Percentiles rank a stretch among this genome's conserved stretches.
Evolutionary conservation across 805 yeast genomes (phyloP).

Genomic region (Candida succiphila): DNA sequence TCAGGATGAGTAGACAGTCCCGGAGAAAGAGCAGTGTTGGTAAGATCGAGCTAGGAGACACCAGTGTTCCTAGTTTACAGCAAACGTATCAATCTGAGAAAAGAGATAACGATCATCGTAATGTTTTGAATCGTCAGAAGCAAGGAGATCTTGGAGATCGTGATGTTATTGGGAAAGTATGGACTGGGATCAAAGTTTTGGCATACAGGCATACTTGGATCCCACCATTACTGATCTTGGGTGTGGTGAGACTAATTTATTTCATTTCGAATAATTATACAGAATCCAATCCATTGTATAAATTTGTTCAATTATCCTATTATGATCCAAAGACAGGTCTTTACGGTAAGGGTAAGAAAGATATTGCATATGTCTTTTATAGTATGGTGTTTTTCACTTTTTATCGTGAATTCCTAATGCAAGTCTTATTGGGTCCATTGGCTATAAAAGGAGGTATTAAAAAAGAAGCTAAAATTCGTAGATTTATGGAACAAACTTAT

Average conservation of each 20-base stretch:
- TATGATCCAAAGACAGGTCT: conserved; percentile 44
- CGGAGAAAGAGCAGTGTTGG: too few relatives aligned
- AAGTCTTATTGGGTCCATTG: conserved; percentile 62
- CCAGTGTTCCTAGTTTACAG: conserved; percentile 52
- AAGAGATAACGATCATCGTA: conserved; percentile 17
- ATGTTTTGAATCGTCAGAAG: conserved; percentile 16
- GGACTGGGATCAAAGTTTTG: conserved; percentile 50
- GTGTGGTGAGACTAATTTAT: conserved; percentile 31
- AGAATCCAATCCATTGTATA: conserved; percentile 48
- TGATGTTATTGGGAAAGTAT: conserved; percentile 36
- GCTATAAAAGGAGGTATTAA: conserved; percentile 45
- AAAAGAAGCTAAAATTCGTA: conserved; percentile 46
- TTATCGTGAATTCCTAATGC: conserved; percentile 86
- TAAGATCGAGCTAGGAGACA: conserved; percentile 65
- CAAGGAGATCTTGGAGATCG: conserved; percentile 5
- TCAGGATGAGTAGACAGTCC: too few relatives aligned
- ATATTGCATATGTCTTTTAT: conserved; percentile 67
- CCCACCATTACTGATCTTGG: conserved; percentile 44
- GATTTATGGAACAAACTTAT: conserved; percentile 93
- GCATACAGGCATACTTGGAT: conserved; percentile 63
- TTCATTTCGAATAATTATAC: conserved; percentile 49
- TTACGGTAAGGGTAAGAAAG: conserved; percentile 85
- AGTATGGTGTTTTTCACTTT: conserved; percentile 86
- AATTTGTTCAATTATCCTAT: conserved; percentile 59
- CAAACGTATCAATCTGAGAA: conserved; percentile 47